Conservation (phyloP, 768 basidiomycete species). For the Coprinopsis strossmayeri region DNA sequence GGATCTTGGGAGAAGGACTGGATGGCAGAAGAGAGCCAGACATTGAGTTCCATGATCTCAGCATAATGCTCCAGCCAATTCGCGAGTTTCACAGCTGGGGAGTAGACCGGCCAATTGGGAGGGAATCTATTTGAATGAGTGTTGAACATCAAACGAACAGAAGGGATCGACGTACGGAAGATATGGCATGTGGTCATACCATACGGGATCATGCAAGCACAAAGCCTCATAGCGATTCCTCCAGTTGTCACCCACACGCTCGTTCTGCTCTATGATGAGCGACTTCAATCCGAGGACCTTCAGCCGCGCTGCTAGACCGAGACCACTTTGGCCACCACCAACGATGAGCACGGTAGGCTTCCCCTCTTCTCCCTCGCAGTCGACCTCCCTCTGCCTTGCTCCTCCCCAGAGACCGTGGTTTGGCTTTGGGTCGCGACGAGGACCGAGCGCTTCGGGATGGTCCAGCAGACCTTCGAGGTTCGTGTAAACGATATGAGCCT, state of each 20-base stretch:
- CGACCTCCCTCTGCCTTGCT: slow-evolving; percentile 25
- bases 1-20: slow-evolving; percentile 31
- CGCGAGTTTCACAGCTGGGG: slow-evolving; percentile 52
- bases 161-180: slow-evolving; percentile 15
- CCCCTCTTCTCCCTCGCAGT: slow-evolving; percentile 30
- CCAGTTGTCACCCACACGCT: slow-evolving; percentile 56
- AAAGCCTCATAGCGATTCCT: slow-evolving; percentile 52
- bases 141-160: slow-evolving; percentile 26
- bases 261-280: slow-evolving; percentile 52
- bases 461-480: slow-evolving; percentile 41
- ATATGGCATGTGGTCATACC: slow-evolving; percentile 19
- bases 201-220: slow-evolving; percentile 48
- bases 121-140: slow-evolving; percentile 60
- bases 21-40: slow-evolving; percentile 51
- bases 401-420: slow-evolving; percentile 47
- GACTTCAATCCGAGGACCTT: slow-evolving; percentile 45
- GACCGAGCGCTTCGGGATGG: slow-evolving; percentile 35
- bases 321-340: slow-evolving; percentile 56
- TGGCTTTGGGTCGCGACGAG: slow-evolving; percentile 28
- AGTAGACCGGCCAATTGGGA: slow-evolving; percentile 49
- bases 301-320: slow-evolving; percentile 55
- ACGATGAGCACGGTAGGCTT: slow-evolving; percentile 51
- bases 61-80: slow-evolving; percentile 63
- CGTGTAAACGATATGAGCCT: slow-evolving; percentile 45
- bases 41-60: slow-evolving; percentile 50